phyloP scores from a whole-genome alignment of 176 grass and related monocot genomes.

The Elaeis guineensis region DNA sequence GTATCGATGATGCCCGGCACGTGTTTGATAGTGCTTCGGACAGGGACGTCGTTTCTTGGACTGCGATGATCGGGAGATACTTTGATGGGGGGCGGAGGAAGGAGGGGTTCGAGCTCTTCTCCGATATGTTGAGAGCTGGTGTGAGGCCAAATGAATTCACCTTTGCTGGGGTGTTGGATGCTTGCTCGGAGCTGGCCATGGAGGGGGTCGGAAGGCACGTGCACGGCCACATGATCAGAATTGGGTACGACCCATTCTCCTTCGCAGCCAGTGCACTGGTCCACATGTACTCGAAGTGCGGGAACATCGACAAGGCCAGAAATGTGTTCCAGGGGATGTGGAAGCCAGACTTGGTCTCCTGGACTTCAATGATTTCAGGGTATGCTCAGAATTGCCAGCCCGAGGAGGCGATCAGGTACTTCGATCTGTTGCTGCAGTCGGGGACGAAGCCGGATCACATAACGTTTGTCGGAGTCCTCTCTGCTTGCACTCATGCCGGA shows the following conservation, averaged over 20 bases:
- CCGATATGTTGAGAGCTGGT: slow-evolving; percentile 37
- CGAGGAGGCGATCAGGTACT: slow-evolving; percentile 47
- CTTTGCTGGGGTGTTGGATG: slow-evolving; percentile 53
- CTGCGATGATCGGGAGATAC: slow-evolving; percentile 78
- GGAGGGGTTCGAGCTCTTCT: slow-evolving; percentile 56
- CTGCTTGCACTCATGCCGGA: slow-evolving; percentile 68
- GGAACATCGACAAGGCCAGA: slow-evolving; percentile 48
- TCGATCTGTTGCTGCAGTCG: slow-evolving; percentile 45
- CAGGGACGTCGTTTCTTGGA: slow-evolving; percentile 73
- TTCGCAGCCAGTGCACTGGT: slow-evolving; percentile 55
- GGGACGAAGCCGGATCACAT: slow-evolving; percentile 58
- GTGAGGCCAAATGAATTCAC: slow-evolving; percentile 66
- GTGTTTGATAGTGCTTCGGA: slow-evolving; percentile 47
- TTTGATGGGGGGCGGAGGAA: slow-evolving; percentile 37
- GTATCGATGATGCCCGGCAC: slow-evolving; percentile 48
- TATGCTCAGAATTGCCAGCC: slow-evolving; percentile 71
- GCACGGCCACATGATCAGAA: slow-evolving; percentile 57
- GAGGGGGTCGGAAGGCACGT: slow-evolving; percentile 60
- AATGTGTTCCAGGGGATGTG: slow-evolving; percentile 40
- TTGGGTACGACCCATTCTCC: slow-evolving; percentile 31
- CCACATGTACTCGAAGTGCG: slow-evolving; percentile 84
- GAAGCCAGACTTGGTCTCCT: slow-evolving; percentile 56
- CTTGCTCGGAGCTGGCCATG: slow-evolving; percentile 37
- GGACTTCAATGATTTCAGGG: slow-evolving; percentile 59
- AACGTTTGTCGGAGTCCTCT: slow-evolving; percentile 59